Percentiles rank a stretch among this genome's conserved stretches.
These are phyloP conservation scores for Capsicum chinense DNA, from an alignment of 257 asterid species.

Conservation along the genomic window DNA sequence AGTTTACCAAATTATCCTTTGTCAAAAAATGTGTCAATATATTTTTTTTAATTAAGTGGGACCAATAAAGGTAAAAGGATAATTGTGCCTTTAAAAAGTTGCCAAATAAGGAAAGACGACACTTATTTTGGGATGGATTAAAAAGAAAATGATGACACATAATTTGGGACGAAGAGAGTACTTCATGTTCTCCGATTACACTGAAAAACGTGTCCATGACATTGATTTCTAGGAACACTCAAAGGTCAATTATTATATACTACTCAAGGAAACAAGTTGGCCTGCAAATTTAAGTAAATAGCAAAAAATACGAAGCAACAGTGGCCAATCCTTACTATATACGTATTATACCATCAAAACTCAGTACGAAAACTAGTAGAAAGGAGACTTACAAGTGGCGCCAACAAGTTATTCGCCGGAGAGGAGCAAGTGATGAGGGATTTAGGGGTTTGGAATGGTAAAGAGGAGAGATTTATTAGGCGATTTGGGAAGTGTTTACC, in stretches of 20 bases:
- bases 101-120: no score
- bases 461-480: not conserved
- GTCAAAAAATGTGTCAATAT: no score
- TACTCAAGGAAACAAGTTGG: not conserved
- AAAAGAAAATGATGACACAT: no score
- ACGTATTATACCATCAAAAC: not conserved
- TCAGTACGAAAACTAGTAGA: not conserved
- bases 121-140: no score
- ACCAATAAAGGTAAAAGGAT: no score
- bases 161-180: no score
- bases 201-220: no score
- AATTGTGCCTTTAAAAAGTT: no score
- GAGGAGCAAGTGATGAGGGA: slow-evolving; percentile 11
- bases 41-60: no score
- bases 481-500: not conserved
- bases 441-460: slow-evolving; percentile 23
- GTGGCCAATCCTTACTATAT: not conserved
- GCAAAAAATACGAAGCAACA: not conserved
- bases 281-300: not conserved
- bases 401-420: slow-evolving; percentile 13
- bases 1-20: no score
- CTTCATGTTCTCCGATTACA: no score
- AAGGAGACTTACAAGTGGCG: not conserved
- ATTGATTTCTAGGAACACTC: not conserved
- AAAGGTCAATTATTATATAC: not conserved